phyloP scores from a whole-genome alignment of 331 rosid genomes.

The Acacia pycnantha region DNA sequence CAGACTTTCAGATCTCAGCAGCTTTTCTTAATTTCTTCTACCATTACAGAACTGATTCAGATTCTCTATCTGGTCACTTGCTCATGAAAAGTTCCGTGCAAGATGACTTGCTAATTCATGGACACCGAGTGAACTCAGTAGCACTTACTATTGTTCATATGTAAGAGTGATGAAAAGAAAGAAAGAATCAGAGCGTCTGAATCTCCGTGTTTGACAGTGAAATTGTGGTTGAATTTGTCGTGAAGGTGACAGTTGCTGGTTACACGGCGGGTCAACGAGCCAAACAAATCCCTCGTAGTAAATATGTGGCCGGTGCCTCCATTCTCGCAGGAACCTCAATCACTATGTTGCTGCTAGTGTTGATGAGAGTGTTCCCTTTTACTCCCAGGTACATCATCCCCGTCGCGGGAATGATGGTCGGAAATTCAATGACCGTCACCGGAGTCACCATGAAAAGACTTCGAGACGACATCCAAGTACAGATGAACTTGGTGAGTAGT shows the following conservation, averaged over 20 bases:
- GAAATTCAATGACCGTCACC: constrained; percentile 92
- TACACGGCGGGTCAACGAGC: constrained; percentile 96
- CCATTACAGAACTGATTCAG: no score
- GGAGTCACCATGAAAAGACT: constrained; percentile 96
- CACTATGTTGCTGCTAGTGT: constrained; percentile 67
- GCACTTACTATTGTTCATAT: background rate
- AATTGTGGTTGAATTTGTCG: background rate
- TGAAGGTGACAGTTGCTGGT: constrained; percentile 77
- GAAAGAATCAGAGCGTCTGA: background rate
- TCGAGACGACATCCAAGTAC: constrained; percentile 76
- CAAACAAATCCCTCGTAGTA: constrained; percentile 82
- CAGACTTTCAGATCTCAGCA: no score
- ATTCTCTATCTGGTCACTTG: no score
- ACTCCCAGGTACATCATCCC: constrained; percentile 94
- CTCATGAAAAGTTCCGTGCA: no score
- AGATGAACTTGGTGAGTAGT: constrained; percentile 64
- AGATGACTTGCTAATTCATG: no score
- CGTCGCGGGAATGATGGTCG: constrained; percentile 95
- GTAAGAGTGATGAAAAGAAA: background rate
- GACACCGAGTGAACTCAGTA: background rate
- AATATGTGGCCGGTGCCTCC: constrained; percentile 75
- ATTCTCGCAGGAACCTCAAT: constrained; percentile 78
- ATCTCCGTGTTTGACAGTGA: background rate
- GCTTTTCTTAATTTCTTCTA: no score
- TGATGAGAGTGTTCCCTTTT: constrained; percentile 78